Conservation (phyloP, 2,329 filamentous ascomycete species). For the Tetracladium maxilliforme region DNA sequence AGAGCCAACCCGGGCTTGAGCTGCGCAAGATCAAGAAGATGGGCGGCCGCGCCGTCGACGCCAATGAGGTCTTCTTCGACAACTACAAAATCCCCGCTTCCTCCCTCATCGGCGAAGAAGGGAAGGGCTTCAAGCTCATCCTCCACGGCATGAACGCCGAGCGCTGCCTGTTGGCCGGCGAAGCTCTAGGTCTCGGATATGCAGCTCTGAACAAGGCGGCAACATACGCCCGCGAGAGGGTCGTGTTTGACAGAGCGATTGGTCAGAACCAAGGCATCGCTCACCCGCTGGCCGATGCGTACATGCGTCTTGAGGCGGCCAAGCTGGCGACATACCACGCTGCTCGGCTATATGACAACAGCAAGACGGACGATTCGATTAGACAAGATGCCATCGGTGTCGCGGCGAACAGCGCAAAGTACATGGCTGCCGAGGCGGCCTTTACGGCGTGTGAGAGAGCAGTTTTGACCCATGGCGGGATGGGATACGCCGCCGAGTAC, state of each 20-base stretch:
- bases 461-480: conserved; percentile 43
- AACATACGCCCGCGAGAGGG: conserved; percentile 49
- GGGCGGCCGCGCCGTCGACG: conserved; percentile 69
- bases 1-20: conserved; percentile 39
- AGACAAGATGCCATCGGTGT: conserved; percentile 43
- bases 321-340: conserved; percentile 53
- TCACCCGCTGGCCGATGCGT: conserved; percentile 50
- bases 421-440: conserved; percentile 50
- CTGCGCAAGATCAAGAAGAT: conserved; percentile 70
- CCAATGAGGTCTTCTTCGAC: conserved; percentile 82
- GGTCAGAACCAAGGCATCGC: conserved; percentile 52
- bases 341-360: conserved; percentile 43
- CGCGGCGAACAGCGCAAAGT: conserved; percentile 57
- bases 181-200: conserved; percentile 69
- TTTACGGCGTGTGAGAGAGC: conserved; percentile 47
- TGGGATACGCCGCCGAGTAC: conserved; percentile 51
- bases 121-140: conserved; percentile 65
- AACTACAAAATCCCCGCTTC: conserved; percentile 52
- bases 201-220: conserved; percentile 49
- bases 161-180: conserved; percentile 60
- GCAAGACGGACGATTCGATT: conserved; percentile 31
- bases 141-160: conserved; percentile 73
- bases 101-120: conserved; percentile 55
- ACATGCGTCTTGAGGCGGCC: conserved; percentile 49
- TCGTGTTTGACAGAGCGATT: conserved; percentile 51